These are phyloP conservation scores for Ascosphaera apis DNA, from an alignment of 2,329 filamentous ascomycete species.

Conservation along the genomic window DNA sequence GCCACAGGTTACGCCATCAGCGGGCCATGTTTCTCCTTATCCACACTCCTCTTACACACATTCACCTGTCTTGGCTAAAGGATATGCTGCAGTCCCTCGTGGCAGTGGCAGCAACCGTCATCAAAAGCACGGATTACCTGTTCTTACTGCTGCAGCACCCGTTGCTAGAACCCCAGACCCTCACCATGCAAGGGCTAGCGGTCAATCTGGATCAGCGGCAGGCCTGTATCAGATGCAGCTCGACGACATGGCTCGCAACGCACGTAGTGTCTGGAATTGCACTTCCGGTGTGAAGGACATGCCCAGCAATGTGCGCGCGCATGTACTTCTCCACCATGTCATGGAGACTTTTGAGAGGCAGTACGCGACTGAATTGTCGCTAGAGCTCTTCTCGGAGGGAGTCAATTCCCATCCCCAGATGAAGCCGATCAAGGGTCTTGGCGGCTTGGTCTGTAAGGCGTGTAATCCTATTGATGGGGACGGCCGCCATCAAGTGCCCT, in stretches of 20 bases:
- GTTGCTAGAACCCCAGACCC: too few species aligned
- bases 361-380: constrained; percentile 32
- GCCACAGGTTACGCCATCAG: too few species aligned
- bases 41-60: too few species aligned
- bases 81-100: too few species aligned
- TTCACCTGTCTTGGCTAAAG: too few species aligned
- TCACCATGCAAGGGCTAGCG: too few species aligned
- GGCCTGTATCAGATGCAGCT: constrained; percentile 26
- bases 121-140: too few species aligned
- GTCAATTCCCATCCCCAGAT: constrained; percentile 34
- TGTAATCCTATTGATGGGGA: constrained; percentile 16
- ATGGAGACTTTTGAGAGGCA: constrained; percentile 32
- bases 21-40: too few species aligned
- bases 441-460: constrained; percentile 31
- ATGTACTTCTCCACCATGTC: constrained; percentile 40
- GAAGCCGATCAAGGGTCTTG: constrained; percentile 31
- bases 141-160: too few species aligned
- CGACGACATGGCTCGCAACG: constrained; percentile 30
- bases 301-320: constrained; percentile 37
- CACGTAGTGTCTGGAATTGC: constrained; percentile 39
- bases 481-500: too few species aligned
- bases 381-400: constrained; percentile 37
- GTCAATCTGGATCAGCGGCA: too few species aligned
- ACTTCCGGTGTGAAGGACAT: constrained; percentile 37
- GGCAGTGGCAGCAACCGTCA: too few species aligned